Evolutionary conservation across 805 yeast species (phyloP), one percentile per base, ranked within the genome.

Genomic region (Suhomyces prunicola): DNA sequence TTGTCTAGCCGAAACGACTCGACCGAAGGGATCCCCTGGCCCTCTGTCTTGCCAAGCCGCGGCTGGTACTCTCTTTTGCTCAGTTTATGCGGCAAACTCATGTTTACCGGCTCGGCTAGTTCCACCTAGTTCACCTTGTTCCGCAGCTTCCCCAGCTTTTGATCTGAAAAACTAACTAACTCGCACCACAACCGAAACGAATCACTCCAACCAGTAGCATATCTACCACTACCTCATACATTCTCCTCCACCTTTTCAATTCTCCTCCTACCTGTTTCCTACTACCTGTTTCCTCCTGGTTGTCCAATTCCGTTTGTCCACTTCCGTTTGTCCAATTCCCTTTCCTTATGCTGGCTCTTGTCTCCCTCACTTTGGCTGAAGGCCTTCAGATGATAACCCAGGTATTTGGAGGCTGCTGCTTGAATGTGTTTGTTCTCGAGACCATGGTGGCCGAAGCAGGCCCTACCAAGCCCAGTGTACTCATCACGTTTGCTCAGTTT

Each of bases 361-460:
- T 39, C n/a, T 26, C 47, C 4, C 33, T 44, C 24, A 6, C 23
- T 19, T 6, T 44, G n/a, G 22, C 35, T 3, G 47, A 44, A 9
- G 23, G 17, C 33, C 19, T 44, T n/a, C 35, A 22, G 35, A 24
- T 44, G 19, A 15, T 19, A 5, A n/a, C 9, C 47, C 48, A 29
- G 15, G 23, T 86, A 10, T 83, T 86, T 61, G 87, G 88, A 0
- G 90, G 92, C 3, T 87, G 94, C 64, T 88, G 94, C 63, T 70
- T 83, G 31, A 88, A 86, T 64, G 91, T 85, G 27, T 71, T 81
- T 53, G 76, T 87, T 1, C 68, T 87, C 48, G 94, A 88, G 63
- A 64, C 73, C 24, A 68, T 87, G 15, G 66, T 86, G 1, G 41
- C 54, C 39, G 47, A 51, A 33, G 54, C 54, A 40, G 45, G 41